phyloP scores from a whole-genome alignment of 805 yeast species.

The Naumovozyma castellii region DNA sequence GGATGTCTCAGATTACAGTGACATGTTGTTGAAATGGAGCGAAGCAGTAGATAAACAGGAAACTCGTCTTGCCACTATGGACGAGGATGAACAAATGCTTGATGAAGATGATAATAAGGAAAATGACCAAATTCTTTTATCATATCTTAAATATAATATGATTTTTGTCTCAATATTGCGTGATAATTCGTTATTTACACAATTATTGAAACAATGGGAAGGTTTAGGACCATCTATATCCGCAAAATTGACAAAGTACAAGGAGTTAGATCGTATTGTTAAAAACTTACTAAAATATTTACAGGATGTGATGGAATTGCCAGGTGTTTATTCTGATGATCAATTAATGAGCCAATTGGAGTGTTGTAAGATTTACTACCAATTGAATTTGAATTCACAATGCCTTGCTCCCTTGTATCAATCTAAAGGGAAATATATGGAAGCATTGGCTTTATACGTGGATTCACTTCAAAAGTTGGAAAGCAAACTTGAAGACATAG shows the following conservation, averaged over 20 bases:
- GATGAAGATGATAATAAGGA: constrained; percentile 44
- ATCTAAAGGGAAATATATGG: constrained; percentile 21
- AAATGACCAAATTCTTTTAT: constrained; percentile 61
- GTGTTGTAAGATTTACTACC: constrained; percentile 16
- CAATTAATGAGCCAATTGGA: constrained; percentile 37
- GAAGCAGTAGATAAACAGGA: constrained; percentile 55
- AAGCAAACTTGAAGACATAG: constrained; percentile 5
- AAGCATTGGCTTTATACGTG: constrained; percentile 24
- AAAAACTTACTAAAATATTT: constrained; percentile 42
- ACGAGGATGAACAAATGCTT: constrained; percentile 21
- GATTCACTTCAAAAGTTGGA: constrained; percentile 18
- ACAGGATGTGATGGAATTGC: constrained; percentile 60
- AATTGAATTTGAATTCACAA: constrained; percentile 15
- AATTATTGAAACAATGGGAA: constrained; percentile 25
- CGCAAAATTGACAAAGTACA: constrained; percentile 22
- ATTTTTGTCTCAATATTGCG: constrained; percentile 62
- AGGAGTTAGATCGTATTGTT: constrained; percentile 31
- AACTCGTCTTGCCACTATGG: constrained; percentile 37
- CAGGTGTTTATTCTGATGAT: constrained; percentile 87
- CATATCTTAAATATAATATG: constrained; percentile 64
- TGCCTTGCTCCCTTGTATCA: constrained; percentile 25
- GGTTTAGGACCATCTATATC: constrained; percentile 16
- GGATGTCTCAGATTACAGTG: constrained; percentile 45
- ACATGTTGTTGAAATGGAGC: constrained; percentile 54
- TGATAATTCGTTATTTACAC: constrained; percentile 45